Base-by-base conservation (phyloP, 371 early-diverging fungal species). In the Capillidium rhysosporum region DNA sequence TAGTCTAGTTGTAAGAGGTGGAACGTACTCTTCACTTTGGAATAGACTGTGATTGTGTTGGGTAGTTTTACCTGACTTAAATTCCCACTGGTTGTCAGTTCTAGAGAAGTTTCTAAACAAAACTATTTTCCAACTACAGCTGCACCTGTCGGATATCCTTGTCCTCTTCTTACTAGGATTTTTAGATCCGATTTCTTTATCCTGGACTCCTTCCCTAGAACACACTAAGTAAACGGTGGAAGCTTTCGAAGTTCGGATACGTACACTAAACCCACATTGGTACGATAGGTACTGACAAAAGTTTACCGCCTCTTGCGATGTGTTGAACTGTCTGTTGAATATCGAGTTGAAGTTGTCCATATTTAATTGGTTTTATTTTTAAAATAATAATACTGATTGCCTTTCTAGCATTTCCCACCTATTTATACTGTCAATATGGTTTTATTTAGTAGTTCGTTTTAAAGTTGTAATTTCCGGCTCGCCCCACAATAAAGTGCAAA, bases 181-280 rank as follows among this genome's bases (percentile, higher is more conserved):
- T 34, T 34, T 34, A 34, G 8, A 3, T 8, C 2, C 14, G 43
- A 1, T 21, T 28, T 25, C 23, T 10, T 12, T n/a, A n/a, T 53
- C 54, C 4, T 21, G 44, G 10, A 23, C 18, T 3, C 54, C 54
- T 29, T 53, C 54, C 16, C 44, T 14, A 18, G 41, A 41, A 30
- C 54, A 53, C 5, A 53, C 54, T 24, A 53, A 18, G 43, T 53
- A 53, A 26, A 53, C 34, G 1, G 54, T 53, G 16, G 39, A 23
- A 10, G 40, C 8, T 41, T 53, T 53, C 8, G 41, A 41, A 26
- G 54, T 53, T 39, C 54, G 20, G 7, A 40, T 53, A 3, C 54
- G 20, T 40, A 53, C 54, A 16, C 41, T 26, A 39, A 53, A 53
- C 40, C 54, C 54, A 53, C 54, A 53, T 25, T 10, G n/a, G 16